These are phyloP conservation scores for Clarireedia paspali DNA, from an alignment of 2,329 filamentous ascomycete species.

Conservation along the genomic window DNA sequence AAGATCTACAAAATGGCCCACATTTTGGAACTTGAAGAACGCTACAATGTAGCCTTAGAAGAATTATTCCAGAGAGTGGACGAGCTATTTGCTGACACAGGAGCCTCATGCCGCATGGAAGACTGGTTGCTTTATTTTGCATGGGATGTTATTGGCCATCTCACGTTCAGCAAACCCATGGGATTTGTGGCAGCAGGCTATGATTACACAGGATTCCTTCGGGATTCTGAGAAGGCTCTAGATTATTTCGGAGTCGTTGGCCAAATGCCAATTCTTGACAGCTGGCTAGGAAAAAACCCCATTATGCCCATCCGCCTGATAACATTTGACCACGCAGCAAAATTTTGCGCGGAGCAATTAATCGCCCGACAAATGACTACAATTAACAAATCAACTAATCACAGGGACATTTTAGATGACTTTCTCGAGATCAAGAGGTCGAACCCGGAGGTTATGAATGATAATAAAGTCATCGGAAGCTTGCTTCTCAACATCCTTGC, in stretches of 20 bases:
- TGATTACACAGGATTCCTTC: conserved; percentile 31
- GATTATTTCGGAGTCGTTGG: conserved; percentile 28
- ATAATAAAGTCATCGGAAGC: conserved; percentile 26
- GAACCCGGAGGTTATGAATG: background rate
- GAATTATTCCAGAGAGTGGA: conserved; percentile 29
- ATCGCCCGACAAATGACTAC: conserved; percentile 4
- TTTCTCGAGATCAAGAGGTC: background rate
- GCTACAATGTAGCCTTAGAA: conserved; percentile 28
- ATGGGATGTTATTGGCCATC: conserved; percentile 34
- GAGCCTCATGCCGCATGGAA: conserved; percentile 29
- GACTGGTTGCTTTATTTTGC: conserved; percentile 35
- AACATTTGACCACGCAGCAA: conserved; percentile 10
- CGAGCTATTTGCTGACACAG: conserved; percentile 27
- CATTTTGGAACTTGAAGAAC: conserved; percentile 21
- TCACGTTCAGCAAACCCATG: conserved; percentile 35
- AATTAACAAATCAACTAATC: conserved; percentile 37
- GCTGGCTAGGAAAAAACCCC: conserved; percentile 19
- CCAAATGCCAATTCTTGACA: conserved; percentile 19
- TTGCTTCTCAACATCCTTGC: conserved; percentile 27
- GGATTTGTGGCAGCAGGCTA: conserved; percentile 31
- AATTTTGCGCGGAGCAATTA: conserved; percentile 11
- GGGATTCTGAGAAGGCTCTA: conserved; percentile 20
- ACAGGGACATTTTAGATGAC: conserved; percentile 20
- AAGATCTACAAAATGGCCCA: conserved; percentile 24
- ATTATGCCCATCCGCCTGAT: conserved; percentile 13